A percentile compares a stretch with the other conserved stretches of the same genome.
Conservation (phyloP, 2,329 filamentous ascomycete species). For the Ophiostoma sp. region DNA sequence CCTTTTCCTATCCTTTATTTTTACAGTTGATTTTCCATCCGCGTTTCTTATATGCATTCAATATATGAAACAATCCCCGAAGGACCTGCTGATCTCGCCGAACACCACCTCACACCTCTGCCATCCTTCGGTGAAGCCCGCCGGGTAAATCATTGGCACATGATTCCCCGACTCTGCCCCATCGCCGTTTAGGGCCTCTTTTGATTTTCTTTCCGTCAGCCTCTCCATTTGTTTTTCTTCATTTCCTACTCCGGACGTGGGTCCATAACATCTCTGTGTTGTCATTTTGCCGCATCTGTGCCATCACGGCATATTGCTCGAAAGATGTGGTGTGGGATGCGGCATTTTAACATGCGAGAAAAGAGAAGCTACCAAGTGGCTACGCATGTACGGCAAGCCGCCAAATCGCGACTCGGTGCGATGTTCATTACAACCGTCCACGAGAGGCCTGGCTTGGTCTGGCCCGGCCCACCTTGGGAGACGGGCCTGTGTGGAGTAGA, state of each 20-base stretch:
- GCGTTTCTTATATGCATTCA: not conserved
- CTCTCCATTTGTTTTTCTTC: not conserved
- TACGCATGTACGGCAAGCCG: constrained; percentile 6
- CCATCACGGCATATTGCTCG: constrained; percentile 8
- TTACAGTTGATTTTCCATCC: not conserved
- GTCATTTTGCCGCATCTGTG: not conserved
- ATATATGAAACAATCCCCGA: not conserved
- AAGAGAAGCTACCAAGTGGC: constrained; percentile 24
- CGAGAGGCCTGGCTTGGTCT: constrained; percentile 13
- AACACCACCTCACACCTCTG: constrained; percentile 4
- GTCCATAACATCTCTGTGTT: constrained; percentile 2
- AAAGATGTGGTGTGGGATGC: constrained; percentile 17
- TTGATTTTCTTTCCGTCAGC: not conserved
- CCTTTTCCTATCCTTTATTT: not conserved
- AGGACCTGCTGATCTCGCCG: constrained; percentile 9
- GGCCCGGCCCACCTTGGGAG: not conserved
- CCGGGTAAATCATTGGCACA: constrained; percentile 13
- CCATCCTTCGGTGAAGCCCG: constrained; percentile 18
- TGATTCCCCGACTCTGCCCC: not conserved
- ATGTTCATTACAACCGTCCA: not conserved
- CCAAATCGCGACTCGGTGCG: not conserved
- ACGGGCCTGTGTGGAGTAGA: no score
- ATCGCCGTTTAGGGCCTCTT: not conserved
- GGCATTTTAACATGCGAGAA: constrained; percentile 23
- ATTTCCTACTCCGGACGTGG: not conserved